Evolutionary conservation across 495 filamentous ascomycete genomes (phyloP), one percentile per base, ranked within the genome.

Genomic region (Tuber calosporum): DNA sequence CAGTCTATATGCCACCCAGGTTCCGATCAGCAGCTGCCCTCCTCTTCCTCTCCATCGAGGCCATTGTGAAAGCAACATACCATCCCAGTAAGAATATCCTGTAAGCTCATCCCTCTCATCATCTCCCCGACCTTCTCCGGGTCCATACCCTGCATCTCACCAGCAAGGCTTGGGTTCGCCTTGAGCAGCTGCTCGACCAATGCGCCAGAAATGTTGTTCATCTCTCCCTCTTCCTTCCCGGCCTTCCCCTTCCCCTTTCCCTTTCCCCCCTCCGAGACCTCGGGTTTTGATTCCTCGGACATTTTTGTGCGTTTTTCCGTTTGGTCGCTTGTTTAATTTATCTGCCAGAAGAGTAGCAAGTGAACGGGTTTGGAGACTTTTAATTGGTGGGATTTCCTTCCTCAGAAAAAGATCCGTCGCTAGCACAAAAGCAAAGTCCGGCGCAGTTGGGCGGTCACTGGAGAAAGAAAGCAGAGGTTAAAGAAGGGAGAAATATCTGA

Each of bases 31-130:
- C 42, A 70, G 48, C 9, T 45, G 34, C 4, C 39, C 69, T 41
- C 53, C 13, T 62, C 26, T 0, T 34, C 53, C 19, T 53, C 30
- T 40, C 17, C 8, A 4, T 45, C 17, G 45, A 42, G 38, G 13
- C 20, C 26, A 36, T 36, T 34, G 19, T 7, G 45, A 41, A 71
- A 36, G 67, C 68, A 67, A n/a, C 80, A 8, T 74, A 83, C 83
- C 74, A 96, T 84, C 8, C 94, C 94, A 0, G 94, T 96, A 84
- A 97, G 84, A 75, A 97, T 84, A 68, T 97, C 91, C 70, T 89
- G 86, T 19, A 96, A 83, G 73, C 89, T 90, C 82, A 97, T 84
- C 71, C 90, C 88, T 81, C 88, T 88, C 78, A 97, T 83, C 40
- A 88, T 84, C 74, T 93, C 88, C 68, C 79, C 82, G 71, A 75